Evolutionary conservation across 1,139 yeast species (phyloP).

Genomic region (Candida freyschussii): DNA sequence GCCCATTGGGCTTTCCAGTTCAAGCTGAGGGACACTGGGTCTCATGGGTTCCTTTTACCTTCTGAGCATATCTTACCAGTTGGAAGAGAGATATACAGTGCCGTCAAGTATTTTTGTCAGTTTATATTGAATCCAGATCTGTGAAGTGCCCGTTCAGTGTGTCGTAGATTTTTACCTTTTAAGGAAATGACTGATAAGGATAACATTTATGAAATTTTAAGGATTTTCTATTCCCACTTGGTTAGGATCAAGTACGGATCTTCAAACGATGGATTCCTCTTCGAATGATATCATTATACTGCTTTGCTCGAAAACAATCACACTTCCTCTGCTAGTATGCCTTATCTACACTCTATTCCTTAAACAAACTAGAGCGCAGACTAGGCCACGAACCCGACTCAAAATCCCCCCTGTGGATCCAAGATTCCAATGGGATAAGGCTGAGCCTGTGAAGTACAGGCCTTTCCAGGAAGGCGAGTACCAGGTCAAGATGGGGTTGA

Average conservation of each 20-base stretch:
- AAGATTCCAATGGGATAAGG: slow-evolving; percentile 42
- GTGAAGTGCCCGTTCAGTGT: no score
- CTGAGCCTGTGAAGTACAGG: slow-evolving; percentile 45
- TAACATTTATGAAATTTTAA: no score
- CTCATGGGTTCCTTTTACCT: slow-evolving; percentile 79
- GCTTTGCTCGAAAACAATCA: no score
- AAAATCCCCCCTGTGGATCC: slow-evolving; percentile 26
- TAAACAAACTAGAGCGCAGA: no score
- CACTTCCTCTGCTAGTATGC: no score
- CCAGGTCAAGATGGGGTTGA: slow-evolving; percentile 64
- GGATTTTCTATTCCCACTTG: no score
- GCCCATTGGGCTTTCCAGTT: slow-evolving; percentile 85
- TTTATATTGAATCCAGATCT: slow-evolving; percentile 48
- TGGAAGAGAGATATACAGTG: slow-evolving; percentile 68
- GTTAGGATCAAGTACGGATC: no score
- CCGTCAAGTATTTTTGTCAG: slow-evolving; percentile 63
- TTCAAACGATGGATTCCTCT: no score
- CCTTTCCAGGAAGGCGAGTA: slow-evolving; percentile 49
- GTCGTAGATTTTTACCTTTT: no score
- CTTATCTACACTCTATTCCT: background rate
- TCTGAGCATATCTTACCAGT: slow-evolving; percentile 66
- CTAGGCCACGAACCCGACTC: no score
- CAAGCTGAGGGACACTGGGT: slow-evolving; percentile 77
- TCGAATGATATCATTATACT: no score
- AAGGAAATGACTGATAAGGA: no score